A percentile compares a stretch with the other conserved stretches of the same genome.
Conservation (phyloP, 2,329 filamentous ascomycete species). For the Macrophomina tecta region DNA sequence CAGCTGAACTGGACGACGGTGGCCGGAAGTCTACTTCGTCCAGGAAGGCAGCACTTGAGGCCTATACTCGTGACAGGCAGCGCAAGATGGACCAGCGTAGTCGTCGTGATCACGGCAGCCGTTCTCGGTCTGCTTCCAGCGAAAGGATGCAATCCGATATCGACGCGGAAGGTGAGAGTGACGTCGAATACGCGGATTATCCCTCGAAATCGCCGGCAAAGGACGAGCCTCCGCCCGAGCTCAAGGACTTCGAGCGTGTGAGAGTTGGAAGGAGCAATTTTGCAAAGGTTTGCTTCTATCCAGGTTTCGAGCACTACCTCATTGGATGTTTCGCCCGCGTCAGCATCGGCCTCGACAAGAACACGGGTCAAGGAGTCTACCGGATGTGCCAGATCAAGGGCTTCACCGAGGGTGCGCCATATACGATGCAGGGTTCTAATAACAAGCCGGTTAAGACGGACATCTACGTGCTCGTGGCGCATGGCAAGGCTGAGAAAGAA, state of each 20-base stretch:
- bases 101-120: conserved; percentile 36
- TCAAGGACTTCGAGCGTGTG: conserved; percentile 83
- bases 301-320: conserved; percentile 82
- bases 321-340: conserved; percentile 85
- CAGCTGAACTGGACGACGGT: conserved; percentile 78
- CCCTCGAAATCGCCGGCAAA: conserved; percentile 58
- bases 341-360: conserved; percentile 77
- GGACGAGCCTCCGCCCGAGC: conserved; percentile 71
- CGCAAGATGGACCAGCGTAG: conserved; percentile 65
- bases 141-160: conserved; percentile 61
- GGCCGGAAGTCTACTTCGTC: conserved; percentile 70
- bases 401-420: conserved; percentile 79
- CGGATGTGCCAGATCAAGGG: conserved; percentile 88
- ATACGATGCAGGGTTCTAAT: conserved; percentile 76
- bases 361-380: conserved; percentile 77
- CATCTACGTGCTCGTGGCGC: conserved; percentile 79
- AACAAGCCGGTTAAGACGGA: conserved; percentile 83
- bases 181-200: conserved; percentile 72
- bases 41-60: conserved; percentile 77
- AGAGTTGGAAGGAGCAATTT: conserved; percentile 86
- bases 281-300: conserved; percentile 90
- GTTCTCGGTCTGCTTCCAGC: conserved; percentile 35
- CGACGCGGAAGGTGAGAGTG: conserved; percentile 74
- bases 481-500: conserved; percentile 81
- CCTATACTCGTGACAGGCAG: conserved; percentile 66